A percentile compares a stretch with the other conserved stretches of the same genome.
phyloP scores from a whole-genome alignment of 2,329 filamentous ascomycete species.

The Mycogone perniciosa region DNA sequence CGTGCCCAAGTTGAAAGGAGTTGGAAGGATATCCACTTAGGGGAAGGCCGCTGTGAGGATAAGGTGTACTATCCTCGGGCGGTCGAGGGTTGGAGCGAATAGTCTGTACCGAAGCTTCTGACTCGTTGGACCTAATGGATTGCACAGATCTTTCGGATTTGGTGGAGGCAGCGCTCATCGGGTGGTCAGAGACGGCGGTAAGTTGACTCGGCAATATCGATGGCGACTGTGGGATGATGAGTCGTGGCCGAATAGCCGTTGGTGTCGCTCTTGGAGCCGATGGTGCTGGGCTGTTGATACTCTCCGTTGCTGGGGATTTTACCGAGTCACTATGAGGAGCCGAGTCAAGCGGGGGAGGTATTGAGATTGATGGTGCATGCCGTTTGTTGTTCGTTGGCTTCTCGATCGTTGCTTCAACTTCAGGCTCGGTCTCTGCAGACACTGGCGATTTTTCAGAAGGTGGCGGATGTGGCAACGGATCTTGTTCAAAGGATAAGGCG shows the following conservation, averaged over 20 bases:
- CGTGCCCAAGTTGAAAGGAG: slow-evolving; percentile 2
- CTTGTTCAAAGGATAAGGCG: no score
- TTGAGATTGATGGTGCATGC: not conserved
- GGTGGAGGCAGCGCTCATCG: slow-evolving; percentile 17
- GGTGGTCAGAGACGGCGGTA: not conserved
- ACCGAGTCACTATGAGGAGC: not conserved
- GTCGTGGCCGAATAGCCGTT: slow-evolving; percentile 21
- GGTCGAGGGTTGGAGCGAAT: slow-evolving; percentile 22
- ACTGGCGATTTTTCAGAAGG: not conserved
- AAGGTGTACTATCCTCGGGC: slow-evolving; percentile 26
- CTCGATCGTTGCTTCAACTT: not conserved
- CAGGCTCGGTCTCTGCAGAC: not conserved
- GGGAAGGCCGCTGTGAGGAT: slow-evolving; percentile 19
- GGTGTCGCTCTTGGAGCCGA: slow-evolving; percentile 31
- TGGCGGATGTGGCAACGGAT: not conserved
- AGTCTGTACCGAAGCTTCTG: slow-evolving; percentile 19
- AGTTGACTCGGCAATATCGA: slow-evolving; percentile 6
- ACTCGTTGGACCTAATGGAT: slow-evolving; percentile 18
- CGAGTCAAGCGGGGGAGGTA: not conserved
- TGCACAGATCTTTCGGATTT: slow-evolving; percentile 18
- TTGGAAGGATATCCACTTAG: slow-evolving; percentile 19
- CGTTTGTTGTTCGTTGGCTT: not conserved
- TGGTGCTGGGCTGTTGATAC: slow-evolving; percentile 22
- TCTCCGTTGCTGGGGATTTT: not conserved
- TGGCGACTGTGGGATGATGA: slow-evolving; percentile 23